These are phyloP conservation scores for Chenopodium formosanum DNA, from an alignment of 148 eudicot species.

Conservation along the genomic window DNA sequence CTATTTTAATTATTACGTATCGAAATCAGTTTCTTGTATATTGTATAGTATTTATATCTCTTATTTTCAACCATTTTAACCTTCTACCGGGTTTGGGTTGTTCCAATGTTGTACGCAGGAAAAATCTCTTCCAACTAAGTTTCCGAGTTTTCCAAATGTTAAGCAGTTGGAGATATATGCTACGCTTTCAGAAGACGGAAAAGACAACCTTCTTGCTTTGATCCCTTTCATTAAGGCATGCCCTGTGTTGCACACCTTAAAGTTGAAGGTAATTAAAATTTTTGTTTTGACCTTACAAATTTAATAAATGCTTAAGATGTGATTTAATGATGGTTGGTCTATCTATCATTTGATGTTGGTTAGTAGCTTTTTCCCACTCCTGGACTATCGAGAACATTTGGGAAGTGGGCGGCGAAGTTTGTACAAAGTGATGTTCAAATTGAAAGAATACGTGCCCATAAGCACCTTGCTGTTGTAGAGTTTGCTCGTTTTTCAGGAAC, in stretches of 20 bases:
- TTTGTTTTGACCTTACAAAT: background rate
- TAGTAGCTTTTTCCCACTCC: too few species aligned
- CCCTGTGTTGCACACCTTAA: background rate
- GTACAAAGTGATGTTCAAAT: background rate
- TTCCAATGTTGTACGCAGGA: background rate
- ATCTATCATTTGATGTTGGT: too few species aligned
- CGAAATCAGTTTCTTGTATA: too few species aligned
- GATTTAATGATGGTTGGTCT: too few species aligned
- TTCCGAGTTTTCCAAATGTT: background rate
- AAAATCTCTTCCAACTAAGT: background rate
- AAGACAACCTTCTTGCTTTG: background rate
- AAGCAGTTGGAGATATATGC: background rate
- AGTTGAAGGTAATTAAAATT: background rate
- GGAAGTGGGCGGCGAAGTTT: too few species aligned
- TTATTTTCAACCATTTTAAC: too few species aligned
- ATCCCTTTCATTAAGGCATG: background rate
- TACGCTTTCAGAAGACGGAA: background rate
- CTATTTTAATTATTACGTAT: too few species aligned
- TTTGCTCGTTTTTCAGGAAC: background rate
- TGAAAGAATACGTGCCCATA: background rate
- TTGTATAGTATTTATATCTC: too few species aligned
- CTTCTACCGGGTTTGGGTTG: too few species aligned
- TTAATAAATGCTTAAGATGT: too few species aligned
- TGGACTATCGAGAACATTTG: too few species aligned
- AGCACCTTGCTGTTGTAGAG: background rate